Base-by-base conservation (phyloP, 1,139 yeast species). In the Scheffersomyces insectosa region DNA sequence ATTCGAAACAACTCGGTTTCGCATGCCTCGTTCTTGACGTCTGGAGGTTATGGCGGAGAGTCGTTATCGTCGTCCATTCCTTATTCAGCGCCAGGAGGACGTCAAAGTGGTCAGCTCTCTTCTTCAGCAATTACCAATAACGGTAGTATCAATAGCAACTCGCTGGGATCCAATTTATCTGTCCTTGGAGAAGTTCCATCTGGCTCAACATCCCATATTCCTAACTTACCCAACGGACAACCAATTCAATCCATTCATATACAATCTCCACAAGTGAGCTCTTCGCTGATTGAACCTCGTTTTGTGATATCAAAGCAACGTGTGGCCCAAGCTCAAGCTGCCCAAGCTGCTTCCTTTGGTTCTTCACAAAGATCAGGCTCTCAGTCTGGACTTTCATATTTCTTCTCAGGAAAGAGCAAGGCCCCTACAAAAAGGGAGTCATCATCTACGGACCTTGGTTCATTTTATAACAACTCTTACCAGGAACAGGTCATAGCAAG, bases 271-370 rank as follows among this genome's bases (percentile, higher is more conserved):
- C 80, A 77, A 44, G 86, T 85, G 6, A 58, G 57, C 43, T 65
- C 75, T 5, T 57, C 75, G 12, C 70, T 80, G 28, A 83, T 85
- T 23, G 93, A 85, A 55, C 83, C 88, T 11, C 70, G 93, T 40
- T 85, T 85, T 57, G 82, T 85, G 37, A 78, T 85, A 34, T 83
- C 90, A 3, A 84, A 84, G 54, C 91, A 83, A 52, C 77, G 86
- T 50, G 79, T 84, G 25, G 85, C 83, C 29, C 85, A 80, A 53
- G 82, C 72, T 37, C 78, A 73, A 44, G 75, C 75, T 5, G 66
- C 65, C 5, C 65, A 58, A 28, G 70, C 67, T 8, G 62, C 67
- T 5, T 60, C 70, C 15, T 58, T 66, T 36, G 54, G 68, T 36
- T 54, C 69, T 9, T 63, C 65, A 16, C 72, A 63, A 45, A 59